These are phyloP conservation scores for Petasospora rhodanensis DNA, from an alignment of 1,139 yeast species.

Conservation along the genomic window DNA sequence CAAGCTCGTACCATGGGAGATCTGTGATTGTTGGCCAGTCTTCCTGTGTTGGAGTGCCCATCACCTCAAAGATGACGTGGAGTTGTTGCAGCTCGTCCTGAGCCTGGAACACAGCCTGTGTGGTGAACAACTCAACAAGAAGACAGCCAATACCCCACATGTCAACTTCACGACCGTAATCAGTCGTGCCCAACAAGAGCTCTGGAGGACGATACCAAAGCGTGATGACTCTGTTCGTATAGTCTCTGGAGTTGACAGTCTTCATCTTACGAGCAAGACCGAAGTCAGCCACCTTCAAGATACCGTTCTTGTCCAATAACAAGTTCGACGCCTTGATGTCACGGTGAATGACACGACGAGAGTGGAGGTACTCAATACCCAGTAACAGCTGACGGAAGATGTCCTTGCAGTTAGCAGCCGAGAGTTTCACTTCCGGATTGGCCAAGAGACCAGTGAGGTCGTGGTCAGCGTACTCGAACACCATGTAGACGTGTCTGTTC, in stretches of 20 bases:
- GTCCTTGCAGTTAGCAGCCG: slow-evolving; percentile 68
- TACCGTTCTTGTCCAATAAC: slow-evolving; percentile 66
- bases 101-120: slow-evolving; percentile 79
- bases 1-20: slow-evolving; percentile 90
- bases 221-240: slow-evolving; percentile 92
- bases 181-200: slow-evolving; percentile 80
- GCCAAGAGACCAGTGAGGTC: slow-evolving; percentile 85
- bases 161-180: slow-evolving; percentile 87
- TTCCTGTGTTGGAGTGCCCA: slow-evolving; percentile 82
- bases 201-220: slow-evolving; percentile 98
- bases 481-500: slow-evolving; percentile 75
- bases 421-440: slow-evolving; percentile 63
- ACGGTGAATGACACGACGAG: slow-evolving; percentile 76
- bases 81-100: slow-evolving; percentile 84
- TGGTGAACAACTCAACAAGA: slow-evolving; percentile 72
- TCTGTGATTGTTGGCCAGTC: slow-evolving; percentile 74
- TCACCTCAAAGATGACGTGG: slow-evolving; percentile 64
- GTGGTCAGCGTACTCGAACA: slow-evolving; percentile 90
- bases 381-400: slow-evolving; percentile 71
- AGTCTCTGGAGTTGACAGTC: slow-evolving; percentile 49
- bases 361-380: slow-evolving; percentile 80
- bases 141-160: slow-evolving; percentile 98
- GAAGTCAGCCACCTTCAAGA: slow-evolving; percentile 84
- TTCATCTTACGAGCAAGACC: slow-evolving; percentile 86
- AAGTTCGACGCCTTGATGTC: slow-evolving; percentile 95